Evolutionary conservation across 1,139 yeast species (phyloP).

Genomic region (Ogataea hybrid): DNA sequence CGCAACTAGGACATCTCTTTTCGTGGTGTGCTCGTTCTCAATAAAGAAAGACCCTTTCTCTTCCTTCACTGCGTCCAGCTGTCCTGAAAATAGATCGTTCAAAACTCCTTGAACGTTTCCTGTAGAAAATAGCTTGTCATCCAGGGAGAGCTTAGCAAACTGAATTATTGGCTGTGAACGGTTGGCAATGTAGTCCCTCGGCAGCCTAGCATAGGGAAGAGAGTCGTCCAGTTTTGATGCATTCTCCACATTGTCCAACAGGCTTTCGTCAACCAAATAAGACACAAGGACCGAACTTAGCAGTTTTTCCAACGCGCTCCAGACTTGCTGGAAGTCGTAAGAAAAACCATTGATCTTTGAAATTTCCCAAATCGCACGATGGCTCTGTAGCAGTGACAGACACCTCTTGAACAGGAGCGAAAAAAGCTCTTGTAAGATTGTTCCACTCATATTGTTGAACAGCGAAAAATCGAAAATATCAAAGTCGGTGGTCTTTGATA

Average conservation of each 20-base stretch:
- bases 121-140: slow-evolving; percentile 19
- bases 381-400: slow-evolving; percentile 66
- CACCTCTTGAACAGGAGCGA: slow-evolving; percentile 64
- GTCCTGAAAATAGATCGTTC: slow-evolving; percentile 63
- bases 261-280: slow-evolving; percentile 46
- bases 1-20: slow-evolving; percentile 67
- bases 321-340: slow-evolving; percentile 52
- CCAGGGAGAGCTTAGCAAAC: slow-evolving; percentile 45
- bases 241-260: slow-evolving; percentile 25
- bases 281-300: slow-evolving; percentile 52
- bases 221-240: slow-evolving; percentile 13
- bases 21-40: slow-evolving; percentile 51
- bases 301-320: slow-evolving; percentile 59
- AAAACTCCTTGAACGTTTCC: slow-evolving; percentile 38
- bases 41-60: slow-evolving; percentile 39
- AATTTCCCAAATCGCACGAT: slow-evolving; percentile 51
- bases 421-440: slow-evolving; percentile 66
- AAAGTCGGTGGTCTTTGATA: slow-evolving; percentile 16
- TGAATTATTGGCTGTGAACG: slow-evolving; percentile 40
- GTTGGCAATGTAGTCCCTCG: slow-evolving; percentile 19
- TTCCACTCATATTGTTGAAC: slow-evolving; percentile 49
- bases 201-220: slow-evolving; percentile 25
- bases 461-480: slow-evolving; percentile 31
- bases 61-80: slow-evolving; percentile 11
- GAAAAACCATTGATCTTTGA: slow-evolving; percentile 21